Evolutionary conservation across 805 yeast genomes (phyloP), one percentile per base, ranked within the genome.

Genomic region (Hanseniaspora valbyensis): DNA sequence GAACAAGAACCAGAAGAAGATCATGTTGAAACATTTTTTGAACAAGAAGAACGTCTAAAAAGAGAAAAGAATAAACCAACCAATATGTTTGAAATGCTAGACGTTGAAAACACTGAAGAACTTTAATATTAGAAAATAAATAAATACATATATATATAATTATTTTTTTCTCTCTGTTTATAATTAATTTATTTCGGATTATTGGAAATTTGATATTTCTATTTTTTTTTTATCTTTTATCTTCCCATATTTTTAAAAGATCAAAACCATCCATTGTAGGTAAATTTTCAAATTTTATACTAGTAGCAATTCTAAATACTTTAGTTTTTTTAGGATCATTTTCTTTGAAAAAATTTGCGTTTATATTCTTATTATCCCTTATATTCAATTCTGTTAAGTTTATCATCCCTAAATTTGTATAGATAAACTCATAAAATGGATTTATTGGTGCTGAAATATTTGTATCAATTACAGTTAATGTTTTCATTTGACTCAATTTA

Each of bases 251-350:
- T 95, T 56, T 86, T 89, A 54, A 75, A 76, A 61, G 96, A 96
- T 75, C 88, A 79, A 73, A 90, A 96, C 67, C 95, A 78, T 63
- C 97, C 96, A 55, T 83, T 86, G 72, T 74, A 83, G 42, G 96
- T 96, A 60, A 96, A 96, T 67, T 89, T 89, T 61, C 96, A 96
- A 66, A 89, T 83, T 66, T 76, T 73, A 61, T 74, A 81, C 68
- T 88, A 88, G 75, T 87, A 81, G 63, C 85, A 92, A 69, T 88
- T 88, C 68, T 86, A 81, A 53, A 88, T 78, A 77, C 89, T 89
- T 39, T 38, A 18, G 49, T 37, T 14, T 33, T 28, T 29, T 25
- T 50, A 8, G 38, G 4, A 21, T 24, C 16, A 32, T 16, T 30
- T 28, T 18, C 42, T 21, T n/a, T 30, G 22, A 39, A 50, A 19